Evolutionary conservation across 305 asterid species (phyloP), one percentile per base, ranked within the genome.

Genomic region (Rubia peregrina): DNA sequence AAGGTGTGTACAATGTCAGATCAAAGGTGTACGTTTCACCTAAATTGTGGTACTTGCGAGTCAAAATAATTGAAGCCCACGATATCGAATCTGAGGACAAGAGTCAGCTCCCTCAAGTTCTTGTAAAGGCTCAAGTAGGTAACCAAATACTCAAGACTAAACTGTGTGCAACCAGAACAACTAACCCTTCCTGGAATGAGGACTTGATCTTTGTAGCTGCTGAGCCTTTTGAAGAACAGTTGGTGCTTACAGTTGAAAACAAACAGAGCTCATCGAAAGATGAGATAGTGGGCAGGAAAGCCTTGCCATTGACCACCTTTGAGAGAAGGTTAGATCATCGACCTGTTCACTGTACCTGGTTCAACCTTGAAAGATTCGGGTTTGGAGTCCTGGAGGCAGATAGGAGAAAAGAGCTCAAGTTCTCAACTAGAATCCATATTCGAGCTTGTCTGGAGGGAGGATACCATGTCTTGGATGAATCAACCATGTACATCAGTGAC

Each of bases 11-110:
- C 22, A 82, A 69, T 67, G 76, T 84, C 38, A 75, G 83, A 73
- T 84, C 89, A 75, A 84, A 84, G 67, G 89, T 84, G 24, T 84
- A 84, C 22, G 83, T 84, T 73, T 80, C 89, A 11, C 89, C 89
- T 24, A 84, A 84, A 72, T 80, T 84, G 48, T 84, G 89, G 89
- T 85, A 85, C 77, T 73, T 85, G 60, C 77, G 89, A 72, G 87
- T 85, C 19, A 85, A 80, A 33, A 78, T 85, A 57, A 85, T 85
- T 43, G 89, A 85, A 77, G 87, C 82, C 3, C 87, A 85, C 36
- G 89, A 82, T 63, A 69, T 85, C 46, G 73, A 76, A 64, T 78
- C 81, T 0, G 76, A 75, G 5, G 84, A 80, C 71, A 81, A 77
- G 79, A 78, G 67, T 51, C 85, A 81, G 16, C 74, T 72, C 71